phyloP scores from a whole-genome alignment of 176 grass and related monocot species.

The Cenchrus purpureus region DNA sequence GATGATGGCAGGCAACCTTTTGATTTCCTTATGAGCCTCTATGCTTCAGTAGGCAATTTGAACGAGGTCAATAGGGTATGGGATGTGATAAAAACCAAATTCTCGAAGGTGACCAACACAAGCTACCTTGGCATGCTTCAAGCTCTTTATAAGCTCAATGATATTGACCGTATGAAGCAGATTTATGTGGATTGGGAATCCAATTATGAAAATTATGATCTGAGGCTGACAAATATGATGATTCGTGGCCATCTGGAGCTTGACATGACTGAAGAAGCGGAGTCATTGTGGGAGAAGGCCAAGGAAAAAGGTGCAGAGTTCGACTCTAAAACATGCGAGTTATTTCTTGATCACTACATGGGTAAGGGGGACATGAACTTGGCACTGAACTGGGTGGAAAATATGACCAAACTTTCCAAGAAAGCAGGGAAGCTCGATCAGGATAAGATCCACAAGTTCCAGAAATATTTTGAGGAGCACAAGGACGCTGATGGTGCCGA shows the following conservation, averaged over 20 bases:
- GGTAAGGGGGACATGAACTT: slow-evolving; percentile 28
- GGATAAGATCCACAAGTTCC: slow-evolving; percentile 56
- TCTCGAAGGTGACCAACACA: slow-evolving; percentile 57
- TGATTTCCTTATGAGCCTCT: slow-evolving; percentile 65
- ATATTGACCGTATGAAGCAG: slow-evolving; percentile 53
- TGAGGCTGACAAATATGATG: slow-evolving; percentile 68
- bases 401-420: slow-evolving; percentile 47
- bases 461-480: slow-evolving; percentile 67
- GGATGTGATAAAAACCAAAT: slow-evolving; percentile 53
- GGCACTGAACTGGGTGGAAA: slow-evolving; percentile 70
- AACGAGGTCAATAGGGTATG: slow-evolving; percentile 68
- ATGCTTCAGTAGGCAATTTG: slow-evolving; percentile 64
- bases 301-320: slow-evolving; percentile 55
- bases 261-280: slow-evolving; percentile 60
- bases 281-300: slow-evolving; percentile 51
- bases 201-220: slow-evolving; percentile 48
- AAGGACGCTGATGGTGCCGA: slow-evolving; percentile 55
- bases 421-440: slow-evolving; percentile 54
- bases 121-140: slow-evolving; percentile 74
- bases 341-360: slow-evolving; percentile 72
- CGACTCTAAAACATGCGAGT: slow-evolving; percentile 58
- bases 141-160: slow-evolving; percentile 70
- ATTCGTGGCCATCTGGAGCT: slow-evolving; percentile 57
- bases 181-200: slow-evolving; percentile 78
- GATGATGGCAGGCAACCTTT: slow-evolving; percentile 51